Percentiles rank a stretch among this genome's conserved stretches.
Evolutionary conservation across 306 rosid genomes (phyloP).

Genomic region (Acmispon strigosus): DNA sequence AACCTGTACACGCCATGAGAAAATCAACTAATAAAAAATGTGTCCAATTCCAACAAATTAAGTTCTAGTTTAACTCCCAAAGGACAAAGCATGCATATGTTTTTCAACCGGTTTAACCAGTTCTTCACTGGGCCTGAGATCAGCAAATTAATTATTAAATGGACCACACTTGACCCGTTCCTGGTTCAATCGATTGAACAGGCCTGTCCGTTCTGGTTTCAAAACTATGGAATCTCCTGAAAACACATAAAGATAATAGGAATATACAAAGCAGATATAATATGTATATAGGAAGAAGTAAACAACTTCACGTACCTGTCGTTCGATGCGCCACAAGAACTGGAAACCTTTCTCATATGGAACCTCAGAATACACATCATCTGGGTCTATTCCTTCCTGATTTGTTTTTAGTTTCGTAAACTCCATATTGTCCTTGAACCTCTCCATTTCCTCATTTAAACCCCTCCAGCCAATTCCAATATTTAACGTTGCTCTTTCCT

Average conservation of each 20-base stretch:
- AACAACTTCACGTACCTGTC: slow-evolving; percentile 44
- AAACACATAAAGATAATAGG: neutral
- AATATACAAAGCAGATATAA: neutral
- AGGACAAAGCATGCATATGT: neutral
- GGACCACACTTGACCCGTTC: too few species aligned
- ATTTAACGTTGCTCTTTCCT: slow-evolving; percentile 58
- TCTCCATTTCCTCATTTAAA: slow-evolving; percentile 63
- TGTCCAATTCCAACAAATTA: neutral
- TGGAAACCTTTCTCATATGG: slow-evolving; percentile 98
- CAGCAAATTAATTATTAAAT: too few species aligned
- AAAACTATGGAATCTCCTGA: neutral
- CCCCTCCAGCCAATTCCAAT: slow-evolving; percentile 92
- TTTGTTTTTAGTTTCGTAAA: slow-evolving; percentile 75
- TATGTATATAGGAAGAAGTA: neutral
- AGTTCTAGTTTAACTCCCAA: neutral
- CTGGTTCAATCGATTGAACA: too few species aligned
- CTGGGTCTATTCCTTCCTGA: slow-evolving; percentile 90
- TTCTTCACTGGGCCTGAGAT: too few species aligned
- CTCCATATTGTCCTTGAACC: slow-evolving; percentile 89
- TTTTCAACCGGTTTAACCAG: neutral
- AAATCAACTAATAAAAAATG: neutral
- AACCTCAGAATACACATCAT: slow-evolving; percentile 71
- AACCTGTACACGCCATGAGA: slow-evolving; percentile 27
- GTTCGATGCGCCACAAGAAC: slow-evolving; percentile 88
- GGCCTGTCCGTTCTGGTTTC: too few species aligned